Evolutionary conservation across 768 basidiomycete species (phyloP).

Genomic region (Amanita pseudoporphyria): DNA sequence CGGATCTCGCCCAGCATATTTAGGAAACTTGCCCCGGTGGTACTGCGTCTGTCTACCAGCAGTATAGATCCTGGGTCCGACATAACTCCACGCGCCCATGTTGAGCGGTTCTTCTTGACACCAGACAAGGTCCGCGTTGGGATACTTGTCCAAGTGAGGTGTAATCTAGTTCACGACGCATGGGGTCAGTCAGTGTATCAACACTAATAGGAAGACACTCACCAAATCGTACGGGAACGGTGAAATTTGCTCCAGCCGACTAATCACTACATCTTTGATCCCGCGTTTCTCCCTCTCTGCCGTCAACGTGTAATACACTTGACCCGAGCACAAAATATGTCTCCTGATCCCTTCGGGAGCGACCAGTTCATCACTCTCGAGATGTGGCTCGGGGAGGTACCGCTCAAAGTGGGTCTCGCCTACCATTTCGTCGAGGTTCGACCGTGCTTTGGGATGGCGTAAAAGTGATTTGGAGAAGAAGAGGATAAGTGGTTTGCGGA

Average conservation of each 20-base stretch:
- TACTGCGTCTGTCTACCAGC: too few species aligned
- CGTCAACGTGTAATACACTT: conserved; percentile 87
- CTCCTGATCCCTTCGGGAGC: conserved; percentile 81
- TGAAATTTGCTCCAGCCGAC: too few species aligned
- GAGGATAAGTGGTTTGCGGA: too few species aligned
- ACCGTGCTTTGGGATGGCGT: conserved; percentile 89
- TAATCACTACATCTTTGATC: conserved; percentile 90
- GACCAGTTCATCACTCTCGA: conserved; percentile 53
- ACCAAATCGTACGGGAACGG: conserved; percentile 96
- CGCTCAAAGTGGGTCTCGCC: conserved; percentile 89
- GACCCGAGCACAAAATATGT: conserved; percentile 89
- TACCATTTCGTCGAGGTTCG: conserved; percentile 78
- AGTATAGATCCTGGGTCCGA: too few species aligned
- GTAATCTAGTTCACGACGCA: conserved; percentile 62
- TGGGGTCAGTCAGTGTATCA: too few species aligned
- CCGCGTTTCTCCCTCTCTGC: conserved; percentile 88
- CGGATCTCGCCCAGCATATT: too few species aligned
- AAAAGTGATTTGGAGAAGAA: too few species aligned
- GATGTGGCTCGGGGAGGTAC: conserved; percentile 80
- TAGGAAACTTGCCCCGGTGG: too few species aligned
- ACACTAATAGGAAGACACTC: conserved; percentile 16
- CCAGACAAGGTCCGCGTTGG: too few species aligned
- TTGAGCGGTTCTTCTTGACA: too few species aligned
- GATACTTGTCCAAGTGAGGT: conserved; percentile 93
- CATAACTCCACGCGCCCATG: too few species aligned